A percentile compares a stretch with the other conserved stretches of the same genome.
phyloP scores from a whole-genome alignment of 2,329 filamentous ascomycete genomes.

The Phialophora macrospora region DNA sequence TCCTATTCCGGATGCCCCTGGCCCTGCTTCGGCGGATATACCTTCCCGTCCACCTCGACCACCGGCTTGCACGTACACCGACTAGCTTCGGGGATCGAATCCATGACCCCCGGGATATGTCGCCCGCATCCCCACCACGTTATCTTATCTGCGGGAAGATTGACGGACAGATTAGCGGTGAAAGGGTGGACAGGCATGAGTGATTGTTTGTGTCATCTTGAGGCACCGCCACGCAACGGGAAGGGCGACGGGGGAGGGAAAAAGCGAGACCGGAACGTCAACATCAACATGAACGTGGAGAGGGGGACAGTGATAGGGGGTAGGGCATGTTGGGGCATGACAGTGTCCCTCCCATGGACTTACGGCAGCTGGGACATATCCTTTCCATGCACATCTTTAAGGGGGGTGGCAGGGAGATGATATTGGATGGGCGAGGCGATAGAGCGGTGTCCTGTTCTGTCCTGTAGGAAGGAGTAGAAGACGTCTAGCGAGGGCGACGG shows the following conservation, averaged over 20 bases:
- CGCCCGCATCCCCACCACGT: conserved; percentile 61
- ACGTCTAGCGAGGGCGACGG: neutral
- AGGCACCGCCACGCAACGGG: neutral
- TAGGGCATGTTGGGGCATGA: neutral
- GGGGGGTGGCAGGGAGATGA: neutral
- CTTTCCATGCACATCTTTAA: conserved; percentile 58
- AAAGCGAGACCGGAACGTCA: too few species aligned
- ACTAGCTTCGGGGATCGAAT: conserved; percentile 54
- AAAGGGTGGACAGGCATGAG: conserved; percentile 11
- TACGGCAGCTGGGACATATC: conserved; percentile 58
- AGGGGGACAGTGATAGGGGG: neutral
- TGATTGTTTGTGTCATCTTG: neutral
- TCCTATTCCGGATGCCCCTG: conserved; percentile 33
- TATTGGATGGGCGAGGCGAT: neutral
- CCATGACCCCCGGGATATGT: conserved; percentile 60
- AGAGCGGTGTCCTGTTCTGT: neutral
- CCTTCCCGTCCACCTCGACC: conserved; percentile 56
- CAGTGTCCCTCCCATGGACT: conserved; percentile 28
- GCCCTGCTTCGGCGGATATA: conserved; percentile 61
- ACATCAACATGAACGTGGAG: neutral
- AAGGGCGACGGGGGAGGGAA: too few species aligned
- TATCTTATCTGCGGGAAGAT: conserved; percentile 49
- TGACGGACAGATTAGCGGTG: neutral
- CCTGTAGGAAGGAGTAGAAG: neutral
- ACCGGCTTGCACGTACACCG: conserved; percentile 63